Conservation (phyloP, 768 basidiomycete genomes). For the Suillus cothurnatus region DNA sequence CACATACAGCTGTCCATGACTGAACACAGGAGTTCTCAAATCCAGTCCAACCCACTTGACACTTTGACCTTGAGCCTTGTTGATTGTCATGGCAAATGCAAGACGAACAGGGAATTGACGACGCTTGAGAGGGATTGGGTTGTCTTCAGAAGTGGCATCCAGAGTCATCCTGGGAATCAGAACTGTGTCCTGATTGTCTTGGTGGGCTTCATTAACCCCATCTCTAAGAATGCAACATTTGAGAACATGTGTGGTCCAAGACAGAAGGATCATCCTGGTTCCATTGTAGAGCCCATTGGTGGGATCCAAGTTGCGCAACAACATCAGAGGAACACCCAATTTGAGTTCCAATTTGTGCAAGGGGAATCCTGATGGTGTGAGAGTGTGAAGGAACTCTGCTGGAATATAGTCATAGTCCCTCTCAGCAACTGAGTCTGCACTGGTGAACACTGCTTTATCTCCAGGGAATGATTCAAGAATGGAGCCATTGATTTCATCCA, state of each 20-base stretch:
- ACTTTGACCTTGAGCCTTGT: too few relatives aligned
- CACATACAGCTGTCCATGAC: too few relatives aligned
- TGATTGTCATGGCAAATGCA: too few relatives aligned
- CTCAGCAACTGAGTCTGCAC: too few relatives aligned
- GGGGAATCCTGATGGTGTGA: too few relatives aligned
- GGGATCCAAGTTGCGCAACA: constrained; percentile 46
- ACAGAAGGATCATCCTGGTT: constrained; percentile 23
- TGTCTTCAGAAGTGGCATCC: constrained; percentile 18
- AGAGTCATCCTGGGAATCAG: constrained; percentile 35
- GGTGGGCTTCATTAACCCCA: too few relatives aligned
- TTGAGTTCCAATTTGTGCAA: constrained; percentile 37
- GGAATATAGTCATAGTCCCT: too few relatives aligned
- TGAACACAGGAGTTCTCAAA: too few relatives aligned
- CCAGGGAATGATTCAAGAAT: constrained; percentile 29
- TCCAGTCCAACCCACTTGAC: too few relatives aligned
- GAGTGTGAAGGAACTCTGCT: too few relatives aligned
- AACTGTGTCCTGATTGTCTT: constrained; percentile 18
- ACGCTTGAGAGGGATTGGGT: constrained; percentile 23
- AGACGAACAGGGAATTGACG: too few relatives aligned
- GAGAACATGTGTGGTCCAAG: constrained; percentile 25
- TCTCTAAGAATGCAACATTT: constrained; percentile 26
- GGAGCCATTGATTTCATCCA: constrained; percentile 35
- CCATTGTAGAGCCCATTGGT: constrained; percentile 42
- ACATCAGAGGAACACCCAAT: constrained; percentile 40
- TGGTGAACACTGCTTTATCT: too few relatives aligned